A percentile compares a stretch with the other conserved stretches of the same genome.
phyloP scores from a whole-genome alignment of 1,139 yeast species.

The Taphrina wiesneri region DNA sequence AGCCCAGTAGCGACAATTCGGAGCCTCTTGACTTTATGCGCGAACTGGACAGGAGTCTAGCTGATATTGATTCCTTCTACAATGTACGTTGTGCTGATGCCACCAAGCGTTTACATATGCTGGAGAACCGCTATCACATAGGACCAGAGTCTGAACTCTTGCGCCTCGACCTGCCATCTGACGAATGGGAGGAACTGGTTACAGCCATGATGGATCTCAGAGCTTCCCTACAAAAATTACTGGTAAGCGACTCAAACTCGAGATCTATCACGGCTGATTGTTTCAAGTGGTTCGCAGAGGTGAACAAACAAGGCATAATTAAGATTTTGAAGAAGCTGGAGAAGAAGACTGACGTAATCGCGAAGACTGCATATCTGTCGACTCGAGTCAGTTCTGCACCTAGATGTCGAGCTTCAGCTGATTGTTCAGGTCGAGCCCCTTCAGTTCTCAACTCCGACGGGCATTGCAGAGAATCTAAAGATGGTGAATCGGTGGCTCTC shows the following conservation, averaged over 20 bases:
- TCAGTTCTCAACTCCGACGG: constrained; percentile 68
- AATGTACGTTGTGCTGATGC: constrained; percentile 72
- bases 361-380: constrained; percentile 65
- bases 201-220: constrained; percentile 75
- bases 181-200: constrained; percentile 56
- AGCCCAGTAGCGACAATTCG: constrained; percentile 42
- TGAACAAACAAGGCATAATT: constrained; percentile 84
- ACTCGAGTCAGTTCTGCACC: constrained; percentile 55
- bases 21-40: constrained; percentile 69
- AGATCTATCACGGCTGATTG: neutral
- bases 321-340: constrained; percentile 90
- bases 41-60: constrained; percentile 77
- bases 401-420: neutral
- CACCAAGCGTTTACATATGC: constrained; percentile 59
- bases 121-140: constrained; percentile 45
- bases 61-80: constrained; percentile 76
- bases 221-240: constrained; percentile 73
- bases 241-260: constrained; percentile 41
- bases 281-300: constrained; percentile 81
- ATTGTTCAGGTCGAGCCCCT: constrained; percentile 55
- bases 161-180: constrained; percentile 38
- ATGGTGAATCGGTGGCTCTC: constrained; percentile 59
- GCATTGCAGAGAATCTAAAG: constrained; percentile 57
- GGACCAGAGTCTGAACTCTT: constrained; percentile 33
- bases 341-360: constrained; percentile 72